Evolutionary conservation across 108 stramenopile genomes (phyloP).

Genomic region (Discostella pseudostelligera): DNA sequence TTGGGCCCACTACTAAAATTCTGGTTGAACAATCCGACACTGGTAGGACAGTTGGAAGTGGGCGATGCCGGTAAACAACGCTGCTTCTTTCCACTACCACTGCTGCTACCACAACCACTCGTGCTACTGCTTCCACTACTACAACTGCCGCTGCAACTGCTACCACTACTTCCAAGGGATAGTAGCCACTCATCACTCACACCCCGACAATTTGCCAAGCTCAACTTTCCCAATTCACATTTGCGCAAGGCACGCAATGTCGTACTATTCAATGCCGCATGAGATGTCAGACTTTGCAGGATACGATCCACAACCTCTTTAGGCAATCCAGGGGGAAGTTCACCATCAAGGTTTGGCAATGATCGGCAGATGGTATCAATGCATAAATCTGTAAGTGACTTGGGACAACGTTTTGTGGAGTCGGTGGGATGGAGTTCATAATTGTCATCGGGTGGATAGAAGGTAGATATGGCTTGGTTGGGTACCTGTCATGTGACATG

Average conservation of each 20-base stretch:
- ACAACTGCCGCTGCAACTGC: constrained; percentile 7
- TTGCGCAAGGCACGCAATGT: constrained; percentile 61
- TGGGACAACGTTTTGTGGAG: constrained; percentile 60
- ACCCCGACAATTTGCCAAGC: constrained; percentile 69
- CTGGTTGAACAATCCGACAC: neutral
- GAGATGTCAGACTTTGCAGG: constrained; percentile 54
- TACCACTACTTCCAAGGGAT: too few species aligned
- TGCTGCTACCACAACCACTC: constrained; percentile 12
- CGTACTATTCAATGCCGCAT: constrained; percentile 73
- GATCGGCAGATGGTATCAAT: constrained; percentile 71
- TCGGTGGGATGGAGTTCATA: constrained; percentile 45
- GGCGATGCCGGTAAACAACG: constrained; percentile 11
- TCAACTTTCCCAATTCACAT: constrained; percentile 63
- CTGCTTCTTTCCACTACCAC: constrained; percentile 13
- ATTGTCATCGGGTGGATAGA: constrained; percentile 71
- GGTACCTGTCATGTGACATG: too few species aligned
- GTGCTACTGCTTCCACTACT: constrained; percentile 20
- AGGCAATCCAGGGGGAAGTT: constrained; percentile 73
- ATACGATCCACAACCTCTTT: constrained; percentile 80
- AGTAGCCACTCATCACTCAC: constrained; percentile 80
- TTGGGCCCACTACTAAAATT: neutral
- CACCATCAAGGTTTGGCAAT: constrained; percentile 58
- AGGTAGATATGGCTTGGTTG: constrained; percentile 55
- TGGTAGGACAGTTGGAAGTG: neutral
- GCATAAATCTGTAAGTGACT: constrained; percentile 68